These are phyloP conservation scores for Cytospora piceicola DNA, from an alignment of 2,329 filamentous ascomycete genomes.

Conservation along the genomic window DNA sequence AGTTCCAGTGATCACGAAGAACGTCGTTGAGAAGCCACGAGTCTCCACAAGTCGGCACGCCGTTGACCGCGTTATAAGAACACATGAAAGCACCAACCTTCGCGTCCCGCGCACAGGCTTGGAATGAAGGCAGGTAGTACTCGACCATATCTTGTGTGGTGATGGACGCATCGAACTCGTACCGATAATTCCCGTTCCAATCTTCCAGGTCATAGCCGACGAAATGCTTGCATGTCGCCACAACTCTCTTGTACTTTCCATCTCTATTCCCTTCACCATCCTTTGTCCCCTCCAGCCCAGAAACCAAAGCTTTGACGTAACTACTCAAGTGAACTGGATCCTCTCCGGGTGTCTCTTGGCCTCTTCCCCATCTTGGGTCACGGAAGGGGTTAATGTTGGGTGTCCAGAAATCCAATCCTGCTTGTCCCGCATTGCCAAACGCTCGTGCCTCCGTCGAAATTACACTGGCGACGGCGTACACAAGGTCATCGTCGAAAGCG, in stretches of 20 bases:
- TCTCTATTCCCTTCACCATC: slow-evolving; percentile 10
- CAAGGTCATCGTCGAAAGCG: slow-evolving; percentile 66
- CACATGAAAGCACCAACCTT: slow-evolving; percentile 64
- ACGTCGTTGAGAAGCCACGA: slow-evolving; percentile 63
- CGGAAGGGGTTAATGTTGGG: slow-evolving; percentile 70
- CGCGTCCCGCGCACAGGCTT: slow-evolving; percentile 63
- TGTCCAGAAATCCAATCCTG: slow-evolving; percentile 64
- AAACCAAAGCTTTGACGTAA: slow-evolving; percentile 35
- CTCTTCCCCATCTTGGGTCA: slow-evolving; percentile 66
- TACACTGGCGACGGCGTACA: slow-evolving; percentile 58
- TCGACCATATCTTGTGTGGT: slow-evolving; percentile 65
- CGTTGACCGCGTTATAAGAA: slow-evolving; percentile 67
- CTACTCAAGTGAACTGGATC: slow-evolving; percentile 35
- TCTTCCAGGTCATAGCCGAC: slow-evolving; percentile 60
- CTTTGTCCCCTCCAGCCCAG: slow-evolving; percentile 35
- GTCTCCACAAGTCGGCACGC: slow-evolving; percentile 65
- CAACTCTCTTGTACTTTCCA: slow-evolving; percentile 39
- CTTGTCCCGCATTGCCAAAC: slow-evolving; percentile 63
- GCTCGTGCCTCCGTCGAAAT: slow-evolving; percentile 62
- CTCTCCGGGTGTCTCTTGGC: slow-evolving; percentile 58
- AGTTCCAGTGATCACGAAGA: slow-evolving; percentile 66
- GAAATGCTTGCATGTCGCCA: slow-evolving; percentile 64
- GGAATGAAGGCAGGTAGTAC: slow-evolving; percentile 69
- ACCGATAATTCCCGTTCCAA: slow-evolving; percentile 33
- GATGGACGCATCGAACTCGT: slow-evolving; percentile 37